Evolutionary conservation across 345 rosid species (phyloP).

Genomic region (Arabis alpina): DNA sequence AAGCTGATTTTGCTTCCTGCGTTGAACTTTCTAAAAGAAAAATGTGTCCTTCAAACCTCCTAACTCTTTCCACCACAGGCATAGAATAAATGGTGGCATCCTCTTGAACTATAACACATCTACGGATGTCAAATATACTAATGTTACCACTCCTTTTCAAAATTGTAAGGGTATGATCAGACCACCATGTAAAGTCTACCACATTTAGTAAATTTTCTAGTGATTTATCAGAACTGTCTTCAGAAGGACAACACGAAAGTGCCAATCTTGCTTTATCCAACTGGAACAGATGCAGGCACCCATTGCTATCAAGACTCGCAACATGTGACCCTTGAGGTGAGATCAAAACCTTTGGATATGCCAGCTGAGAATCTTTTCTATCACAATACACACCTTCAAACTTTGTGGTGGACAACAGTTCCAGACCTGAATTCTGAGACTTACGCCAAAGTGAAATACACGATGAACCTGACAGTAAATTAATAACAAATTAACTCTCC

Average conservation of each 20-base stretch:
- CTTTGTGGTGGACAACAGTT: constrained; percentile 57
- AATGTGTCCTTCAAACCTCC: constrained; percentile 55
- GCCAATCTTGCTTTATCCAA: constrained; percentile 52
- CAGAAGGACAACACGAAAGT: constrained; percentile 44
- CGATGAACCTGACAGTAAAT: constrained; percentile 57
- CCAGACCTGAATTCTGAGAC: constrained; percentile 52
- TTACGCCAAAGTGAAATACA: constrained; percentile 75
- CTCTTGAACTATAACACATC: constrained; percentile 59
- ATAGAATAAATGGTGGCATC: constrained; percentile 55
- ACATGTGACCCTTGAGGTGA: constrained; percentile 71
- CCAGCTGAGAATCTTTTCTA: constrained; percentile 49
- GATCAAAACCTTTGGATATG: constrained; percentile 76
- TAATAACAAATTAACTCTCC: constrained; percentile 24
- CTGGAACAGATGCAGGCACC: constrained; percentile 66
- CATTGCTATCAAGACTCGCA: constrained; percentile 73
- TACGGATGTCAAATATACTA: constrained; percentile 59
- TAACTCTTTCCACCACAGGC: constrained; percentile 72
- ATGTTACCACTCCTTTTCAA: constrained; percentile 59
- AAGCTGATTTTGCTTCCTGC: constrained; percentile 41
- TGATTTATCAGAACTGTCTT: constrained; percentile 38
- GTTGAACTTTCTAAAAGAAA: constrained; percentile 68
- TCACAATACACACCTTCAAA: constrained; percentile 65
- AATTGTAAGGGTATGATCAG: constrained; percentile 67
- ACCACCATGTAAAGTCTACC: constrained; percentile 95
- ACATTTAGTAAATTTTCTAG: constrained; percentile 51